A percentile compares a stretch with the other conserved stretches of the same genome.
Conservation (phyloP, 2,329 filamentous ascomycete species). For the Penicillium sp. region DNA sequence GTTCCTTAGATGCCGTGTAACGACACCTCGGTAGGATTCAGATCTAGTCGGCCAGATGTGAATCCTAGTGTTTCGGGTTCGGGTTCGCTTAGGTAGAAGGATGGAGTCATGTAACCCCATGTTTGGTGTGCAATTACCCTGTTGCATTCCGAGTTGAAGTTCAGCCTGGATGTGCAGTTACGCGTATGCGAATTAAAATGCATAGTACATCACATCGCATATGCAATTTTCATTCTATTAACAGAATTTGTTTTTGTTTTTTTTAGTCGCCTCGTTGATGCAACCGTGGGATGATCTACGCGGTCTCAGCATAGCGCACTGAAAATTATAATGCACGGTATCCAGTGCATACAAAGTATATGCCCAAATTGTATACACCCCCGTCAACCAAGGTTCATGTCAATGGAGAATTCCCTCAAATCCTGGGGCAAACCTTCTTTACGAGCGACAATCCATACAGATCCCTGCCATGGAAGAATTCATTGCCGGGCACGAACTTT, state of each 20-base stretch:
- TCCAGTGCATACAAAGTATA: too few relatives aligned
- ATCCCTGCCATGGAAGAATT: conserved; percentile 7
- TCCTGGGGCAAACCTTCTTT: background rate
- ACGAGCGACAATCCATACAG: background rate
- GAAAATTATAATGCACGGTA: too few relatives aligned
- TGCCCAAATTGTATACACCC: too few relatives aligned
- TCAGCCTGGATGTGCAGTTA: background rate
- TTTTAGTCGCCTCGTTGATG: conserved; percentile 5
- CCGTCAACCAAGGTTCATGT: too few relatives aligned
- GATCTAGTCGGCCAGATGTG: conserved; percentile 19
- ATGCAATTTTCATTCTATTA: background rate
- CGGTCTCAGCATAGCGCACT: background rate
- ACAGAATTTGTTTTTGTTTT: background rate
- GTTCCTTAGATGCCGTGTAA: background rate
- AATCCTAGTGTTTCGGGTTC: background rate
- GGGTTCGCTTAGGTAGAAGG: background rate
- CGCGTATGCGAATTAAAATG: too few relatives aligned
- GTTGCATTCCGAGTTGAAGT: background rate
- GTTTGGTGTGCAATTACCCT: background rate
- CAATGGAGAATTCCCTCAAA: background rate
- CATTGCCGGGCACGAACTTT: conserved; percentile 8
- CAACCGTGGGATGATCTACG: conserved; percentile 24
- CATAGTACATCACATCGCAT: background rate
- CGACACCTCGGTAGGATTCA: conserved; percentile 15
- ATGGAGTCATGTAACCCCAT: background rate